Evolutionary conservation across 805 yeast species (phyloP).

Genomic region (Maudiozyma barnettii): DNA sequence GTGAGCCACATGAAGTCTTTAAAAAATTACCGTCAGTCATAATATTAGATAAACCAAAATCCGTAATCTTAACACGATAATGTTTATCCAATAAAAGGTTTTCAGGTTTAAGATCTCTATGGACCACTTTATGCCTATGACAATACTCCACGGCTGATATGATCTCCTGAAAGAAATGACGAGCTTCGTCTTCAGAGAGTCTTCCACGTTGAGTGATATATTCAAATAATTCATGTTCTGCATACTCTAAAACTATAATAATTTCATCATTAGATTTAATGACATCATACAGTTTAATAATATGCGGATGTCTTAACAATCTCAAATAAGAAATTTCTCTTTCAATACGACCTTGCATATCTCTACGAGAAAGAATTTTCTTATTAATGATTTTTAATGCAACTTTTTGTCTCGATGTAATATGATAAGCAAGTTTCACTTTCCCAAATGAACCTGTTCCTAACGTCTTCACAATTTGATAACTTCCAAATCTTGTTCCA

Average conservation of each 20-base stretch:
- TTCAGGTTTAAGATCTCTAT: constrained; percentile 93
- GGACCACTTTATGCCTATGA: constrained; percentile 92
- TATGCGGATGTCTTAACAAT: constrained; percentile 86
- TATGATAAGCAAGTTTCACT: constrained; percentile 82
- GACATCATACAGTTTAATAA: constrained; percentile 88
- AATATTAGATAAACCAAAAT: constrained; percentile 86
- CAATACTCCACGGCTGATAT: constrained; percentile 95
- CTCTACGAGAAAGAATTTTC: constrained; percentile 83
- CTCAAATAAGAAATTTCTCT: constrained; percentile 85
- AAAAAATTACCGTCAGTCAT: constrained; percentile 97
- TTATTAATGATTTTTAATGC: constrained; percentile 89
- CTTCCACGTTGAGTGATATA: constrained; percentile 92
- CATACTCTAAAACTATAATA: constrained; percentile 93
- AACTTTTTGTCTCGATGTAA: constrained; percentile 83
- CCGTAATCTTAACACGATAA: constrained; percentile 89
- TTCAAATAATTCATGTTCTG: constrained; percentile 92
- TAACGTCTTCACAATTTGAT: constrained; percentile 81
- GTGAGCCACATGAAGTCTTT: constrained; percentile 92
- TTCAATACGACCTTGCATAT: constrained; percentile 95
- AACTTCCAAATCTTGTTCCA: constrained; percentile 69
- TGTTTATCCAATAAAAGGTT: constrained; percentile 82
- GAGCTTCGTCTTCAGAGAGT: constrained; percentile 83
- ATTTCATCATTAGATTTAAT: constrained; percentile 91
- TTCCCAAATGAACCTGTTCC: constrained; percentile 98
- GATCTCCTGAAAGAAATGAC: constrained; percentile 89